Base-by-base conservation (phyloP, 2,329 filamentous ascomycete genomes). In the Erysiphe neolycopersici region DNA sequence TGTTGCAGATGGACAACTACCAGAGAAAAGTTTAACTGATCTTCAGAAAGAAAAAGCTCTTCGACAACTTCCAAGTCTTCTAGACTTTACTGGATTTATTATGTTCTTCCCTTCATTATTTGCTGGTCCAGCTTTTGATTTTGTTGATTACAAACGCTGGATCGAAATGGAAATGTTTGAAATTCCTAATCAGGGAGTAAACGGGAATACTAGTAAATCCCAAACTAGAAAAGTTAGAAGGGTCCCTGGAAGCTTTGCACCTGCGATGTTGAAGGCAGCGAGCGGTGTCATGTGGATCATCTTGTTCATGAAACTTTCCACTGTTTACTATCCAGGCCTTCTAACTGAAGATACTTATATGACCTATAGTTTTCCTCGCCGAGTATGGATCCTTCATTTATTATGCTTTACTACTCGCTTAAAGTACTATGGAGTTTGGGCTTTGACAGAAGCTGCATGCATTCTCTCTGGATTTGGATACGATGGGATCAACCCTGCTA, bases 341-440 rank as follows among this genome's bases (percentile, higher is more conserved):
- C 64, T 85, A 16, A 67, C 82, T 0, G 64, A 68, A n/a, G 68
- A 78, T 43, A 60, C 67, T 2, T 92, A 73, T 60, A 61, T 76
- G 60, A 61, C 68, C 5, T 76, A 79, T 54, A 67, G 69, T 35
- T 73, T 95, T 54, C 52, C 77, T 35, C 71, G 71, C 44, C 74
- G 87, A 38, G 63, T 94, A 36, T 84, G 77, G 65, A 67, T 79
- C 47, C 63, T 95, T 46, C 76, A 95, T 58, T 78, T 91, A 69
- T 69, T 93, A 42, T 81, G 77, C 44, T 67, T 95, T 38, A 79
- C 80, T 1, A 68, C 79, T 5, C 75, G 89, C 18, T 72, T 81
- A 54, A 98, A 98, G 62, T 98, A 94, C 62, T 98, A 98, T 54
- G 89, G 84, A 32, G 84, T 93, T 4, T 98, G 89, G 89, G 76